Evolutionary conservation across 2,329 filamentous ascomycete genomes (phyloP), one percentile per base, ranked within the genome.

Genomic region (Paracorniculantispora psalliotae): DNA sequence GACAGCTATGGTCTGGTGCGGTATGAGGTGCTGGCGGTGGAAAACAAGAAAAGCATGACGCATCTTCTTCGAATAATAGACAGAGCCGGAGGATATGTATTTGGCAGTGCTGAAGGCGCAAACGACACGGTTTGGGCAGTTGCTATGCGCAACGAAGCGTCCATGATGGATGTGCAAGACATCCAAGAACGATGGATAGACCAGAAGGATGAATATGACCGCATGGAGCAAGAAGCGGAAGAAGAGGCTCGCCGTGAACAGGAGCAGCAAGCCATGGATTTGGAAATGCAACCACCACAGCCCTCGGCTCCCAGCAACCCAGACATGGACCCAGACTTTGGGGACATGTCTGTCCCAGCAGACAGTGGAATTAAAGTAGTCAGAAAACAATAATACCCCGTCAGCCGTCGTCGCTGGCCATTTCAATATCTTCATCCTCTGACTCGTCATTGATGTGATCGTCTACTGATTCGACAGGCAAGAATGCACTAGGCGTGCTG

Each of bases 61-160:
- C 87, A 90, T 66, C 79, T 99, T 4, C 77, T 99, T 54, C 86
- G 89, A 48, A 88, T 93, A 1, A 92, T 99, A 68, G 94, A 99
- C 72, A 84, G 94, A 44, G 93, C 94, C 0, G 88, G 91, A 10
- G 94, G 94, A 0, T 97, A 97, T 74, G 89, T 92, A 1, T 97
- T 99, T 76, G 92, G 92, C 0, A 83, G 88, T 5, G 89, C 91
- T 0, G 91, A 97, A 71, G 93, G 92, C 2, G 91, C 92, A 48
- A 97, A 97, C 66, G 93, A 99, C 71, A 92, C 89, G 7, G 85
- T 99, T n/a, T 99, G 94, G 94, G 91, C 96, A 68, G 87, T 97
- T 47, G 91, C 94, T 2, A 96, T 97, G 85, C 85, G 92, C 59
- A 86, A 86, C 60, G 86, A 87, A 60, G 84, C 86, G 37, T 85